Base-by-base conservation (phyloP, 78 protist genomes). In the Dictyostelium intermedium region DNA sequence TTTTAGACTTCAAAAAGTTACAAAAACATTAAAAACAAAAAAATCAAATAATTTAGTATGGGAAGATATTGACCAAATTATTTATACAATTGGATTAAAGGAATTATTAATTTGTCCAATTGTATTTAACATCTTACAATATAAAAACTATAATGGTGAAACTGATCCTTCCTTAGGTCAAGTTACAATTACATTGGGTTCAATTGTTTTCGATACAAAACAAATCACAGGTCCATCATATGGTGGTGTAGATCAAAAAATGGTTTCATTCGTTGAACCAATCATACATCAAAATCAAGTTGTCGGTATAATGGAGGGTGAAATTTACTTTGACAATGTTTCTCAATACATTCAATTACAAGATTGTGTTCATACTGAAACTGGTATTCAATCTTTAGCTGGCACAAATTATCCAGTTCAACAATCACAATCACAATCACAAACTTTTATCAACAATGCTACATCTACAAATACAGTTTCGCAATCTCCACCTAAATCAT, bases 281-380 rank as follows among this genome's bases (percentile, higher is more conserved):
- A 89, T 89, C 63, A 41, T 89, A 5, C 37, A 70, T 34, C 85
- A 80, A 61, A 32, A 78, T 6, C 72, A 32, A 41, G 82, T 89
- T 1, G 94, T 89, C 20, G 94, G 94, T 80, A 63, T 81, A 14
- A 27, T 89, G 41, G 87, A 89, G 50, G 94, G 94, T 80, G 94
- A 89, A 7, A 50, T 89, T 14, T 87, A 76, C 63, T 80, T 89
- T 77, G 53, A 63, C n/a, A 89, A 80, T 80, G 85, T 50, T 34
- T 83, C 87, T 63, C 60, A 39, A n/a, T 34, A 13, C 20, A 27
- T 76, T 30, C 94, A 89, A 47, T 79, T 89, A 85, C 11, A n/a
- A 14, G 82, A 45, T 50, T 84, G 87, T 70, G 45, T 70, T 23
- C 80, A 80, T 32, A 89, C 94, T 66, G 94, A 89, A 41, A 74